Base-by-base conservation (phyloP, 257 asterid genomes). In the Prunella vulgaris region DNA sequence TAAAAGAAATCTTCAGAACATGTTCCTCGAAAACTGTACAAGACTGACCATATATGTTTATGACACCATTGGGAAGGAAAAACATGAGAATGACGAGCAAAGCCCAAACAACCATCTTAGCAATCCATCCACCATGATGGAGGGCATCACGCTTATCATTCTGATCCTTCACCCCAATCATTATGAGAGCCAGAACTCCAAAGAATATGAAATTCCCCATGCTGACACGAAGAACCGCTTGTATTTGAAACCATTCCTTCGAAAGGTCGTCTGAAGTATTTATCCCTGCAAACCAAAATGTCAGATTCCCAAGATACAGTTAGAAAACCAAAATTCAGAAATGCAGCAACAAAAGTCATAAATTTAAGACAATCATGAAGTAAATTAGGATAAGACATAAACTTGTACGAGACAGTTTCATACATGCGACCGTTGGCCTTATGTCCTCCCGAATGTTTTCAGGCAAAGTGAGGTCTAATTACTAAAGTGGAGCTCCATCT, bases 161-260 rank as follows among this genome's bases (percentile, higher is more conserved):
- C 82, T 89, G 97, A 83, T 89, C 92, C 73, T 94, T 94, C 60
- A 94, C 78, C 5, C 99, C 97, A 53, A 94, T 89, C 99, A 94
- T 94, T 69, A 89, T 60, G 65, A 94, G 78, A 40, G 99, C 85
- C 53, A 91, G 87, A 74, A 86, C 61, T 57, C 83, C 97, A 51
- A 94, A 94, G 79, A 94, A 91, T 83, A 94, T 77, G 87, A 85
- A 94, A 78, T 87, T 94, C 79, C 97, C 99, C 80, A 94, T 67
- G 93, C 97, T 89, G 66, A 89, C 97, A 62, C 99, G 99, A 68
- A 94, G 97, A 75, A 94, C 97, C 3, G 95, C 97, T 78, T 94
- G 95, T 66, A 84, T 69, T 77, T 94, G 96, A 77, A 73, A 94
- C 90, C 87, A 94, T 83, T 87, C 96, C 5, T 89, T 76, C 9